These are phyloP conservation scores for Purpureocillium takamizusanense DNA, from an alignment of 2,329 filamentous ascomycete genomes.

Conservation along the genomic window DNA sequence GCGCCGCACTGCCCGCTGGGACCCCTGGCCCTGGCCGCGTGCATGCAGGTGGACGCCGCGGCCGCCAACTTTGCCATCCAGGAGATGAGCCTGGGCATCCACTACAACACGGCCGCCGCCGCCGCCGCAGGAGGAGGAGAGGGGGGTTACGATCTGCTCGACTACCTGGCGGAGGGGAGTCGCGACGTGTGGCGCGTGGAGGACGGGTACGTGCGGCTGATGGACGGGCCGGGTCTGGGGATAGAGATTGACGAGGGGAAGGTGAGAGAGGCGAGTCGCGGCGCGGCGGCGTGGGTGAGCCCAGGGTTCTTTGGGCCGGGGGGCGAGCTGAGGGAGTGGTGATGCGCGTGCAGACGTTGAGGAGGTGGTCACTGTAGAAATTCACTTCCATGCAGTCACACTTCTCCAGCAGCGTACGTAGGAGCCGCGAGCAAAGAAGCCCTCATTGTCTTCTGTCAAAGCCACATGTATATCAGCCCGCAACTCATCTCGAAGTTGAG, in stretches of 20 bases:
- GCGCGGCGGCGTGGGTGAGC: constrained; percentile 54
- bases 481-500: no score
- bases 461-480: no score
- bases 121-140: no score
- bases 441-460: no score
- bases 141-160: constrained; percentile 54
- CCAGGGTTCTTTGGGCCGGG: constrained; percentile 61
- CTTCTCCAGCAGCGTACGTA: no score
- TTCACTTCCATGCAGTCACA: no score
- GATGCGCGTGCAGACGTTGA: background rate
- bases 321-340: constrained; percentile 62
- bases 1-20: constrained; percentile 69
- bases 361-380: no score
- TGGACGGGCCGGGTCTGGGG: constrained; percentile 53
- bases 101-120: constrained; percentile 48
- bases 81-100: constrained; percentile 72
- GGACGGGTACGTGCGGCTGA: constrained; percentile 54
- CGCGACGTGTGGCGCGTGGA: constrained; percentile 55
- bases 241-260: constrained; percentile 65
- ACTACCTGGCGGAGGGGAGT: constrained; percentile 48
- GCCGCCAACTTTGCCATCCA: constrained; percentile 63
- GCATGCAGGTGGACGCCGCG: constrained; percentile 54
- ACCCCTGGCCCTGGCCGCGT: constrained; percentile 63
- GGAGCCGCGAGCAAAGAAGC: no score
- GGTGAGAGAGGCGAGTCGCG: constrained; percentile 48